A percentile compares a stretch with the other conserved stretches of the same genome.
Conservation (phyloP, 1,284 basidiomycete genomes). For the Ganoderma lingzhi region DNA sequence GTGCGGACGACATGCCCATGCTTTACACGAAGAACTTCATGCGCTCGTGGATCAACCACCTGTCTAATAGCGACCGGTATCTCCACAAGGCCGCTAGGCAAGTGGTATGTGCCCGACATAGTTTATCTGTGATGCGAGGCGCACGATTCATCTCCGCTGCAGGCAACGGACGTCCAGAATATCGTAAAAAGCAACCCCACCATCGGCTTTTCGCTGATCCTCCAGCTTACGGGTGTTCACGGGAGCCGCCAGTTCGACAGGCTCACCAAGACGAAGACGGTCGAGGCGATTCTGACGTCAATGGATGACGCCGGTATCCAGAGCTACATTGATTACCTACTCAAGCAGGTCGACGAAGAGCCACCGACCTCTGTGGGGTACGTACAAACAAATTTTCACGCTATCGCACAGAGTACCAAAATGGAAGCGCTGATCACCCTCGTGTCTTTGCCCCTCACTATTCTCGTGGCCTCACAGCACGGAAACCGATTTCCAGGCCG, state of each 20-base stretch:
- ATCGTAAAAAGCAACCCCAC: conserved; percentile 82
- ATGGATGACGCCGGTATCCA: conserved; percentile 83
- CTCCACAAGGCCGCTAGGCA: conserved; percentile 89
- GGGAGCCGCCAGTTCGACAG: conserved; percentile 92
- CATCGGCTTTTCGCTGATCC: conserved; percentile 85
- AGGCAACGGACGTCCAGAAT: conserved; percentile 81
- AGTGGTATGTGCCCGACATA: conserved; percentile 59
- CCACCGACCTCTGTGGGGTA: conserved; percentile 51
- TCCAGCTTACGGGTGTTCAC: conserved; percentile 88
- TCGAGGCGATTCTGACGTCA: conserved; percentile 84
- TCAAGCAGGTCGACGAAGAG: conserved; percentile 66
- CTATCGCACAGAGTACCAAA: conserved; percentile 12
- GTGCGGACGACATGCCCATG: conserved; percentile 76
- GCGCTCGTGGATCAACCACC: conserved; percentile 96
- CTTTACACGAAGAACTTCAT: conserved; percentile 97
- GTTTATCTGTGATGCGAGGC: conserved; percentile 10
- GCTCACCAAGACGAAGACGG: conserved; percentile 92
- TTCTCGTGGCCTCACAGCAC: conserved; percentile 38
- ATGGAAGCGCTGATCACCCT: conserved; percentile 22
- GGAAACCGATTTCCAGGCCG: conserved; percentile 52
- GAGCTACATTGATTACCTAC: conserved; percentile 80
- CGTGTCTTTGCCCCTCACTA: conserved; percentile 14
- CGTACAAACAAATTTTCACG: conserved; percentile 31
- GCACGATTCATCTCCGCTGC: conserved; percentile 8
- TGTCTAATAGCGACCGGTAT: conserved; percentile 87